Evolutionary conservation across 805 yeast genomes (phyloP).

Genomic region (Ogataea zsoltii): DNA sequence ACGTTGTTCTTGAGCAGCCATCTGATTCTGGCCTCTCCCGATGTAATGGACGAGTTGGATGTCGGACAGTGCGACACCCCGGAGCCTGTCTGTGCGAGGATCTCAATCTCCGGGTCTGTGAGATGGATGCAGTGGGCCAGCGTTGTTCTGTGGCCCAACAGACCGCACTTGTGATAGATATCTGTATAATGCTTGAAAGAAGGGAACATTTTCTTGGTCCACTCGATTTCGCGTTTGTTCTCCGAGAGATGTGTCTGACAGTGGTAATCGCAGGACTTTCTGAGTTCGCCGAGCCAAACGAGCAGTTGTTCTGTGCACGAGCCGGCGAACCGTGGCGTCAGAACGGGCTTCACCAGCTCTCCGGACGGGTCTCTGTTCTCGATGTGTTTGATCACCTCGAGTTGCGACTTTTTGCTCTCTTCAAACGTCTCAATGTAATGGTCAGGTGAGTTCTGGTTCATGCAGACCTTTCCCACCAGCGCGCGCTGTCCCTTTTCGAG

Average conservation of each 20-base stretch:
- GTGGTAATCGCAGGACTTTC: slow-evolving; percentile 52
- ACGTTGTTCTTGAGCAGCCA: slow-evolving; percentile 63
- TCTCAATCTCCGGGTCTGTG: slow-evolving; percentile 57
- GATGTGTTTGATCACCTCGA: slow-evolving; percentile 58
- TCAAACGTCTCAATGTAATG: slow-evolving; percentile 60
- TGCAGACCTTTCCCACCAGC: slow-evolving; percentile 89
- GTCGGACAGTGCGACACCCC: slow-evolving; percentile 94
- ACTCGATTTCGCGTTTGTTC: slow-evolving; percentile 68
- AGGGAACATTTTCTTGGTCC: slow-evolving; percentile 76
- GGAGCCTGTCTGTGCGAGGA: slow-evolving; percentile 54
- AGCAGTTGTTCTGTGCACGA: slow-evolving; percentile 69
- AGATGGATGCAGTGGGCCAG: slow-evolving; percentile 90
- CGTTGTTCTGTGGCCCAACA: slow-evolving; percentile 67
- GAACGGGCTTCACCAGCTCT: slow-evolving; percentile 63
- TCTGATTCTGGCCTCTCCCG: slow-evolving; percentile 86
- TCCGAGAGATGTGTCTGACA: slow-evolving; percentile 93
- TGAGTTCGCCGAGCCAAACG: slow-evolving; percentile 59
- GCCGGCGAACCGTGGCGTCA: slow-evolving; percentile 95
- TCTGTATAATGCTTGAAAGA: slow-evolving; percentile 66
- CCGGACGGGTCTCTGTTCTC: slow-evolving; percentile 51
- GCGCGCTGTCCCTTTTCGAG: slow-evolving; percentile 78
- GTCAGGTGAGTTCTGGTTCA: slow-evolving; percentile 81
- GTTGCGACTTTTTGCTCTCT: slow-evolving; percentile 55
- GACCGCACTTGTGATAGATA: slow-evolving; percentile 66
- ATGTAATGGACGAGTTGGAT: slow-evolving; percentile 81